phyloP scores from a whole-genome alignment of 495 filamentous ascomycete species.

The Glonium stellatum region DNA sequence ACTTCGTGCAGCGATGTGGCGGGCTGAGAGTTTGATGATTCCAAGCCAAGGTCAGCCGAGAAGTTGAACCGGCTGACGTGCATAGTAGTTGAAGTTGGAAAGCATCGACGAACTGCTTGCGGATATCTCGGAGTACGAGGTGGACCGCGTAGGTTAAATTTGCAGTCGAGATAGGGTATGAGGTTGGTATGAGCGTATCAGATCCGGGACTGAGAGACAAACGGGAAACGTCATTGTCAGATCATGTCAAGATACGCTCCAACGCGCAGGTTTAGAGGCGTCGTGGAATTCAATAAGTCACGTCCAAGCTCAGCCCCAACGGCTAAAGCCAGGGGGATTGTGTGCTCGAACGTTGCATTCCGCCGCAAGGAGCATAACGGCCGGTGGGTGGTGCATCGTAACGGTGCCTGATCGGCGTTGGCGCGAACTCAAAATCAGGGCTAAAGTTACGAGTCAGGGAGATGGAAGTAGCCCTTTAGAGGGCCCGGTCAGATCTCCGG shows the following conservation, averaged over 20 bases:
- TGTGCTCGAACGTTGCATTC: constrained; percentile 15
- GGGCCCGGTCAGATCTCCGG: neutral
- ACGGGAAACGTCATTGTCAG: neutral
- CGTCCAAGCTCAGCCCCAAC: constrained; percentile 12
- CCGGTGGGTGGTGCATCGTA: neutral
- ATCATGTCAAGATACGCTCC: neutral
- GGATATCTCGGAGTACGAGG: neutral
- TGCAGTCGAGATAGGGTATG: neutral
- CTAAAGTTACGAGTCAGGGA: neutral
- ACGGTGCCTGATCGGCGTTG: constrained; percentile 19
- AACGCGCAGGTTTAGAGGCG: no score
- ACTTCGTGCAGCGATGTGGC: neutral
- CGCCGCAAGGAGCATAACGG: constrained; percentile 17
- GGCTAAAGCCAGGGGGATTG: constrained; percentile 17
- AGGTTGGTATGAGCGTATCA: neutral
- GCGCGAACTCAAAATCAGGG: constrained; percentile 13
- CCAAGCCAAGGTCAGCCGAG: neutral
- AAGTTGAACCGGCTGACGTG: neutral
- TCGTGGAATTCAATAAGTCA: neutral
- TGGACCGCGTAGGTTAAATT: neutral
- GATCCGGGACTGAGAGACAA: neutral
- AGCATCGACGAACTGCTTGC: neutral
- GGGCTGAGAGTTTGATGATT: neutral
- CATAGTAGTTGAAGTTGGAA: neutral
- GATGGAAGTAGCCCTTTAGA: neutral